phyloP scores from a whole-genome alignment of 2,329 filamentous ascomycete species.

The Cercospora sojina region DNA sequence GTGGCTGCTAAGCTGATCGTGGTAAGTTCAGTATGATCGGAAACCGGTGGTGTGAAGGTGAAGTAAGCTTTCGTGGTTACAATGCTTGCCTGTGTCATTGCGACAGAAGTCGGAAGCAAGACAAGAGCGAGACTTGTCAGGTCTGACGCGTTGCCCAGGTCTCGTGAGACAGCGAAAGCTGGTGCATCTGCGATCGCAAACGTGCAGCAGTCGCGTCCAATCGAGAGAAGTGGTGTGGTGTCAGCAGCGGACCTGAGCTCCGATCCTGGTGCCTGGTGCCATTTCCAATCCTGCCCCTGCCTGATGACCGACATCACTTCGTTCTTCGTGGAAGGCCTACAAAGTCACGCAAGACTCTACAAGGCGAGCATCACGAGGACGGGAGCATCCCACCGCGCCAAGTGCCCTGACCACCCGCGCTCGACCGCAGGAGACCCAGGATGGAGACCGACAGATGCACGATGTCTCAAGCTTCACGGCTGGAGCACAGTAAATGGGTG shows the following conservation, averaged over 20 bases:
- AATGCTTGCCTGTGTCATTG: background rate
- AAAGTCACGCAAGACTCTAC: background rate
- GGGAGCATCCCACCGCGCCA: background rate
- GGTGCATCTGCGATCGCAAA: background rate
- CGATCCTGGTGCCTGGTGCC: background rate
- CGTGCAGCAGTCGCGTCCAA: constrained; percentile 1
- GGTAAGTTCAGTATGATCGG: background rate
- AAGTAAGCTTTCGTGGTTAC: background rate
- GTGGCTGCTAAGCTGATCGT: background rate
- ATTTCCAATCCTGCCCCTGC: background rate
- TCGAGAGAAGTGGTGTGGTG: background rate
- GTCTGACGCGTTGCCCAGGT: background rate
- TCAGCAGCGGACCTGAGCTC: background rate
- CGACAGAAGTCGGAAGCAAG: background rate
- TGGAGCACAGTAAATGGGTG: background rate
- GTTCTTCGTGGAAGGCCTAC: background rate
- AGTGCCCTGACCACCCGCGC: background rate
- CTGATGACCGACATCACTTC: background rate
- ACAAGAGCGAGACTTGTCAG: background rate
- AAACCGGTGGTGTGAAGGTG: background rate
- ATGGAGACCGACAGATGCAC: background rate
- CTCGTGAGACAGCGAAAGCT: background rate
- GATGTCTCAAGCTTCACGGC: background rate
- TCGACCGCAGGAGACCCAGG: background rate
- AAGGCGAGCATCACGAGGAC: background rate